Evolutionary conservation across 2,329 filamentous ascomycete genomes (phyloP).

Genomic region (Xylariales sp.): DNA sequence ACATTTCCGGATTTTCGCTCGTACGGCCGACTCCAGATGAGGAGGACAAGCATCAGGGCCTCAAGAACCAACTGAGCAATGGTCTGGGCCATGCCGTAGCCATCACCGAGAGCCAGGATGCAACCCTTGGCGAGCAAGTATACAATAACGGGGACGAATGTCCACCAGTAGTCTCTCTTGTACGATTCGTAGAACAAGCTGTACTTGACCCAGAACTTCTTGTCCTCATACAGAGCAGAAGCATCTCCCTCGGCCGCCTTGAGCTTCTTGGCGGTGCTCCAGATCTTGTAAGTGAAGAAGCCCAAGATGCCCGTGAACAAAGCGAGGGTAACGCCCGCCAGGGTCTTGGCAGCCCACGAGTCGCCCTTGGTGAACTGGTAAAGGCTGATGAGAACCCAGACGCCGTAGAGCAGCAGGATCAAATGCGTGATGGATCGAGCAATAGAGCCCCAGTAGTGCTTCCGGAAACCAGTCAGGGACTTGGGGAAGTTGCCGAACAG

Average conservation of each 20-base stretch:
- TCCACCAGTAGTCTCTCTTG: slow-evolving; percentile 94
- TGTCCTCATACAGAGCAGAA: slow-evolving; percentile 76
- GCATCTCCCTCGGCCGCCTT: slow-evolving; percentile 73
- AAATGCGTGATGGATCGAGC: slow-evolving; percentile 84
- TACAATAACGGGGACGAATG: slow-evolving; percentile 83
- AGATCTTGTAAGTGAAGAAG: slow-evolving; percentile 85
- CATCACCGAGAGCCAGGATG: slow-evolving; percentile 79
- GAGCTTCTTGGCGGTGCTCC: slow-evolving; percentile 64
- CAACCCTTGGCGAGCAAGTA: slow-evolving; percentile 90
- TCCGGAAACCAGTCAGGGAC: slow-evolving; percentile 76
- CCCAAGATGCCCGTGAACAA: slow-evolving; percentile 77
- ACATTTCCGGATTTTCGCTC: slow-evolving; percentile 83
- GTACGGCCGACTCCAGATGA: slow-evolving; percentile 83
- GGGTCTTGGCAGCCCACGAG: slow-evolving; percentile 84
- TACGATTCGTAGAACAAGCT: slow-evolving; percentile 96
- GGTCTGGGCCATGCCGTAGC: slow-evolving; percentile 78
- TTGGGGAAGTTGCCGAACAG: slow-evolving; percentile 85
- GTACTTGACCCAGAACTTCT: slow-evolving; percentile 90
- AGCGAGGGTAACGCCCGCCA: slow-evolving; percentile 76
- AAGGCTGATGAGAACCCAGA: slow-evolving; percentile 94
- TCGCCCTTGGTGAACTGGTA: slow-evolving; percentile 93
- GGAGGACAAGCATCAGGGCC: slow-evolving; percentile 68
- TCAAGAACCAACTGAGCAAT: slow-evolving; percentile 79
- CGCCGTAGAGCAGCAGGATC: slow-evolving; percentile 85
- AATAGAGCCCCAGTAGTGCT: slow-evolving; percentile 94